Evolutionary conservation across 2,329 filamentous ascomycete genomes (phyloP).

Genomic region (Lizonia empirigonia): DNA sequence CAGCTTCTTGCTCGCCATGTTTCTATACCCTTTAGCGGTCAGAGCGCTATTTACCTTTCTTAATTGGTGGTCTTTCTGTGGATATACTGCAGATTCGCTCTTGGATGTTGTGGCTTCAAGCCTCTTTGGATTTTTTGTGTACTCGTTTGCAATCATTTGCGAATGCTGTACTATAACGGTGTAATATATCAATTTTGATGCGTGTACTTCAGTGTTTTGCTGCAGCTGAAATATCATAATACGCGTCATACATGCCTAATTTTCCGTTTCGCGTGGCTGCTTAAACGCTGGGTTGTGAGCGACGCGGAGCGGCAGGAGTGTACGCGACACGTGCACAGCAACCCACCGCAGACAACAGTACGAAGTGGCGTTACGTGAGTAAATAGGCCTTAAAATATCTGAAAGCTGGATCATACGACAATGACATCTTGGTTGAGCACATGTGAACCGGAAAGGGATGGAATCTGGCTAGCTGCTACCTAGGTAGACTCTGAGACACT

Average conservation of each 20-base stretch:
- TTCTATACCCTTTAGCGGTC: slow-evolving; percentile 28
- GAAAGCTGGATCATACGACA: background rate
- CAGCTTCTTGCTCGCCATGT: slow-evolving; percentile 9
- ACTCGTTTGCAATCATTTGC: slow-evolving; percentile 16
- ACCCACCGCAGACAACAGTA: background rate
- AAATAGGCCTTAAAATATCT: no score
- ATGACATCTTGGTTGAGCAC: background rate
- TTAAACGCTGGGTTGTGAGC: background rate
- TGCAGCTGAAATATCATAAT: background rate
- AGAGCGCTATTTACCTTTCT: slow-evolving; percentile 16
- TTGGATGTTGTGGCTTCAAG: slow-evolving; percentile 10
- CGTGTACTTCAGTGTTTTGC: background rate
- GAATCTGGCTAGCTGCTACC: slow-evolving; percentile 4
- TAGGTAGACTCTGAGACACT: no score
- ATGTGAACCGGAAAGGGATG: slow-evolving; percentile 6
- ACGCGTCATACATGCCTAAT: slow-evolving; percentile 9
- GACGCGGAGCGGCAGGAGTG: background rate
- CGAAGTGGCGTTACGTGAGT: background rate
- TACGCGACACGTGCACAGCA: slow-evolving; percentile 2
- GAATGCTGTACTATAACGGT: slow-evolving; percentile 34
- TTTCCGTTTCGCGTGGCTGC: slow-evolving; percentile 18
- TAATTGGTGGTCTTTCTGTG: slow-evolving; percentile 4
- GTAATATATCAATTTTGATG: slow-evolving; percentile 32
- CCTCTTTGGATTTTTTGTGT: slow-evolving; percentile 24
- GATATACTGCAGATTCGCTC: background rate